phyloP scores from a whole-genome alignment of 139 green algal species.

The Dunaliella sp. region DNA sequence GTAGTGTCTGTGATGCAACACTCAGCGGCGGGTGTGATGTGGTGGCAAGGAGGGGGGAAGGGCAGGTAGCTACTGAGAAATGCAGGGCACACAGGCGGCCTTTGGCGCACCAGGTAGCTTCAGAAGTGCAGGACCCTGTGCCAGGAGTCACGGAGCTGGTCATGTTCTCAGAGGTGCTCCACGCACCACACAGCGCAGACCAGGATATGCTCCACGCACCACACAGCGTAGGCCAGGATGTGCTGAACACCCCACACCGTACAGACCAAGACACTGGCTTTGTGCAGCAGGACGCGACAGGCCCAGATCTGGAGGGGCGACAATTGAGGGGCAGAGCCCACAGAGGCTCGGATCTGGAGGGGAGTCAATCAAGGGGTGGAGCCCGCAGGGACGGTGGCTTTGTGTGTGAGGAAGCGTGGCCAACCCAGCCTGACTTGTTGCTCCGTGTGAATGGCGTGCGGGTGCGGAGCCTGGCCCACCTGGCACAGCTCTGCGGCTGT shows the following conservation, averaged over 20 bases:
- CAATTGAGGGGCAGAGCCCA: too few relatives aligned
- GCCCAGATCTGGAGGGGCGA: too few relatives aligned
- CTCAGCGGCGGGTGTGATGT: too few relatives aligned
- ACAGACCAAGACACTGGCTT: too few relatives aligned
- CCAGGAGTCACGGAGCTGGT: not conserved
- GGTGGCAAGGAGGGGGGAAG: not conserved
- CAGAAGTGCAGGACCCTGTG: not conserved
- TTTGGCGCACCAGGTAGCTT: not conserved
- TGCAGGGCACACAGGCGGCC: too few relatives aligned
- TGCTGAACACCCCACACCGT: not conserved
- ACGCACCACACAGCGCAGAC: not conserved
- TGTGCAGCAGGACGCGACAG: too few relatives aligned
- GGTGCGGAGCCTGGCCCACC: not conserved
- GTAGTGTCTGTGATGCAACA: too few relatives aligned
- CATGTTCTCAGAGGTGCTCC: not conserved
- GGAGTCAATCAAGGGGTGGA: not conserved
- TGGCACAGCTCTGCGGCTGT: too few relatives aligned
- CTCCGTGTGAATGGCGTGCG: not conserved
- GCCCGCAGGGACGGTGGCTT: not conserved
- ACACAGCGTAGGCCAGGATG: not conserved
- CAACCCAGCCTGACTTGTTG: not conserved
- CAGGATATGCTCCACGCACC: not conserved
- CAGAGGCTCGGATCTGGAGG: too few relatives aligned
- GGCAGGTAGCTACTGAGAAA: not conserved
- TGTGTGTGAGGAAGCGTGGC: not conserved